Evolutionary conservation across 1,284 basidiomycete species (phyloP), one percentile per base, ranked within the genome.

Genomic region (Neonothopanus nambi): DNA sequence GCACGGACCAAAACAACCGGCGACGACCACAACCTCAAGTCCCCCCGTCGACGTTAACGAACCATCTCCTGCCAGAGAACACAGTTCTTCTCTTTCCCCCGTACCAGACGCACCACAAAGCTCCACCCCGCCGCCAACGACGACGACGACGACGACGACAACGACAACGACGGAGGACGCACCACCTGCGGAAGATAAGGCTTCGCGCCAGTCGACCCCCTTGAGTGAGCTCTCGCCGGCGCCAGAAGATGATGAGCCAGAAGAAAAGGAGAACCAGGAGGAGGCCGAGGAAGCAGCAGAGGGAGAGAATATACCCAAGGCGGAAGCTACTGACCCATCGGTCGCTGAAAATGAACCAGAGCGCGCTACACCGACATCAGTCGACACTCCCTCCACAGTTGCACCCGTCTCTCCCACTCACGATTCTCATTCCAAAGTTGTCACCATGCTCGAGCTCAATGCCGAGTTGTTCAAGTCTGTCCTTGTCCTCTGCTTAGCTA

Each of bases 221-320:
- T 78, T 88, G 63, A 87, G 83, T 59, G 85, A 87, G 58, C 79
- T 87, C 30, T 85, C 85, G 5, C 81, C 83, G 6, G 76, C 81
- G 0, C 78, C 80, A 44, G 82, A 82, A 63, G 69, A 72, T 28
- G 67, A 73, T 52, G 76, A 80, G 45, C 50, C 58, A 51, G 64
- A 67, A 49, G 38, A 59, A 24, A 61, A 63, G 54, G 67, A 68
- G 49, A 60, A 51, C 47, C 45, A 39, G 41, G 38, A 40, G 42
- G 58, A 51, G 13, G 43, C 30, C 17, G n/a, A 48, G 20, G 30
- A n/a, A 30, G 5, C 26, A 28, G 26, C 5, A 28, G 26, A 28
- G 5, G 11, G 5, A 11, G 26, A 28, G 26, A 28, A 28, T 28
- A 28, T 28, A 28, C 26, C 26, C 5, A 24, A 41, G 38, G 23